These are phyloP conservation scores for Acacia crassicarpa DNA, from an alignment of 306 rosid species.

Conservation along the genomic window DNA sequence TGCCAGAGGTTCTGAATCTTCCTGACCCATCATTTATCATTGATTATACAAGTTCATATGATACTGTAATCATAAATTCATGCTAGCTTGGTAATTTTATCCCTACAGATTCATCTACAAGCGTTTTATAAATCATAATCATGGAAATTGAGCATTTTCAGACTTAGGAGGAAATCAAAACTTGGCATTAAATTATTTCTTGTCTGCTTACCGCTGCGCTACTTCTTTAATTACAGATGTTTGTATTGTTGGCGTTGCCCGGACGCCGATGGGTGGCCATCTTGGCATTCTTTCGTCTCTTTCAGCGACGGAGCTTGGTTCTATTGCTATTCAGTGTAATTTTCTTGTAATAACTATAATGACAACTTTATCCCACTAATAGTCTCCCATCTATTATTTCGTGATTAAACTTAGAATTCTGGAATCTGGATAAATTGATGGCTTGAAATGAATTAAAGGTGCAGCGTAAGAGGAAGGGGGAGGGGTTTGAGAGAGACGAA, in stretches of 20 bases:
- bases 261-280: slow-evolving; percentile 87
- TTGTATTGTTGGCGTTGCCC: slow-evolving; percentile 91
- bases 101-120: neutral
- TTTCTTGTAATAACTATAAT: neutral
- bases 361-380: no score
- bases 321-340: slow-evolving; percentile 69
- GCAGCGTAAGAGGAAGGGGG: neutral
- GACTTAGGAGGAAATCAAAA: neutral
- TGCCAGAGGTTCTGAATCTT: neutral
- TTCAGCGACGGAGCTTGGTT: slow-evolving; percentile 84
- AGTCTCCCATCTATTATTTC: no score
- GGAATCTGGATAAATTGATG: neutral
- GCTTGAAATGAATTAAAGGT: neutral
- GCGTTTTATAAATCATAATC: neutral
- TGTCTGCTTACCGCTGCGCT: neutral
- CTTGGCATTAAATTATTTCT: neutral
- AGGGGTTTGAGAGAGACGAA: neutral
- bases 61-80: slow-evolving; percentile 17
- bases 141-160: neutral
- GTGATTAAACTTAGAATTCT: neutral
- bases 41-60: neutral
- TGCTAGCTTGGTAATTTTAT: neutral
- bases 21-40: neutral
- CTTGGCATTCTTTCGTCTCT: slow-evolving; percentile 85
- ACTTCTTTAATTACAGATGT: slow-evolving; percentile 59